These are phyloP conservation scores for Candolleomyces aberdarensis DNA, from an alignment of 768 basidiomycete species.

Conservation along the genomic window DNA sequence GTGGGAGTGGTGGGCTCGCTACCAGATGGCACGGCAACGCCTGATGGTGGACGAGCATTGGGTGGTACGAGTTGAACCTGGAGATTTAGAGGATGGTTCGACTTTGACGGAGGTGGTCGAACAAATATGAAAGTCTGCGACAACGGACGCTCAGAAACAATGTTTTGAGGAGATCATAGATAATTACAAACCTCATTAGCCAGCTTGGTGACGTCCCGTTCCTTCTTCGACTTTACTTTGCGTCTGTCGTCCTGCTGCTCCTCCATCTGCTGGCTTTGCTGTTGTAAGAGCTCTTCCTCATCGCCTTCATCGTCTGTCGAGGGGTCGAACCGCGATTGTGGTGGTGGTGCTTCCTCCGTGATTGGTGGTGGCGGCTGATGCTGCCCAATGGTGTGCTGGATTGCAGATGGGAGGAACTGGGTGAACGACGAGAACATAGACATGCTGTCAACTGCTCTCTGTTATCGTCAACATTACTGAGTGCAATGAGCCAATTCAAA, in stretches of 20 bases:
- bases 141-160: background rate
- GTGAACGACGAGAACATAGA: constrained; percentile 52
- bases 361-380: constrained; percentile 8
- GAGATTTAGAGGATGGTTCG: constrained; percentile 85
- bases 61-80: constrained; percentile 91
- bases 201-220: constrained; percentile 20
- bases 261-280: constrained; percentile 10
- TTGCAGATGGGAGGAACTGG: constrained; percentile 45
- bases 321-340: constrained; percentile 17
- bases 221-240: constrained; percentile 18
- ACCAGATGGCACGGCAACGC: constrained; percentile 14
- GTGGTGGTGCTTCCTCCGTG: constrained; percentile 20
- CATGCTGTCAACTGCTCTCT: background rate
- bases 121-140: constrained; percentile 87
- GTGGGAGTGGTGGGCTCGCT: constrained; percentile 23
- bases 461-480: background rate
- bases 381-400: constrained; percentile 25
- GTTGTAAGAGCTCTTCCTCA: constrained; percentile 14
- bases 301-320: constrained; percentile 33
- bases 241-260: constrained; percentile 6
- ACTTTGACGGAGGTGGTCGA: constrained; percentile 80
- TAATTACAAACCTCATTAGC: constrained; percentile 26
- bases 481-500: too few species aligned
- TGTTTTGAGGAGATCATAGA: background rate
- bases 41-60: constrained; percentile 40